phyloP scores from a whole-genome alignment of 768 basidiomycete genomes.

The Pilatotrama ljubarskyi region DNA sequence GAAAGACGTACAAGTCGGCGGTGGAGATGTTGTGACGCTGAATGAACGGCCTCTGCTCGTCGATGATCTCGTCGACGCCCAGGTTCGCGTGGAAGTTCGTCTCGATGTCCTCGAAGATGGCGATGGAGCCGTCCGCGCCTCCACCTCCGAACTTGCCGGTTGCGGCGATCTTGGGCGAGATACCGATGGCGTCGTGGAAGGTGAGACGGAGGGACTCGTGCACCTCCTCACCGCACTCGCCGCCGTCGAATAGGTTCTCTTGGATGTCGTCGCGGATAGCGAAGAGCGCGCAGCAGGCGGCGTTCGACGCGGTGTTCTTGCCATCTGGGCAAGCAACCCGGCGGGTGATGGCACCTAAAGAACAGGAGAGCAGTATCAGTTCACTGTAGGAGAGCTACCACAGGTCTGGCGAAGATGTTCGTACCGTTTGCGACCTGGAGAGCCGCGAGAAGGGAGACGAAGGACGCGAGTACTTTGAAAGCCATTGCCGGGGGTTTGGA shows the following conservation, averaged over 20 bases:
- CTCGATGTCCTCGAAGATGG: conserved; percentile 17
- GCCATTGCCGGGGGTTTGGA: conserved; percentile 8
- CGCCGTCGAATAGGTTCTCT: conserved; percentile 15
- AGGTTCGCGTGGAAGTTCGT: conserved; percentile 15
- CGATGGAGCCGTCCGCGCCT: conserved; percentile 14
- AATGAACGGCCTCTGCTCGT: conserved; percentile 13
- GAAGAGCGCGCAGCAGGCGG: conserved; percentile 16
- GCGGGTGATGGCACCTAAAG: conserved; percentile 8
- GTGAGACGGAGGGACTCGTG: conserved; percentile 18
- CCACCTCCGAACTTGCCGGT: conserved; percentile 14
- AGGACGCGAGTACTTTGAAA: conserved; percentile 11
- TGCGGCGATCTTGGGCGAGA: conserved; percentile 1
- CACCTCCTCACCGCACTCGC: conserved; percentile 17
- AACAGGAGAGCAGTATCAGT: neutral
- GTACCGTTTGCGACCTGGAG: conserved; percentile 19
- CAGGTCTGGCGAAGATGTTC: neutral
- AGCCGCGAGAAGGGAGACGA: conserved; percentile 12
- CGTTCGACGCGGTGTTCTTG: neutral
- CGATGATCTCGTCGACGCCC: conserved; percentile 17
- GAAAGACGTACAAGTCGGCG: conserved; percentile 26
- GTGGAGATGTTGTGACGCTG: conserved; percentile 13
- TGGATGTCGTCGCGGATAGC: conserved; percentile 12
- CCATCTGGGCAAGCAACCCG: conserved; percentile 7
- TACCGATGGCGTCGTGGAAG: conserved; percentile 18
- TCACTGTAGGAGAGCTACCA: no score